These are phyloP conservation scores for Baorangia bicolor DNA, from an alignment of 768 basidiomycete species.

Conservation along the genomic window DNA sequence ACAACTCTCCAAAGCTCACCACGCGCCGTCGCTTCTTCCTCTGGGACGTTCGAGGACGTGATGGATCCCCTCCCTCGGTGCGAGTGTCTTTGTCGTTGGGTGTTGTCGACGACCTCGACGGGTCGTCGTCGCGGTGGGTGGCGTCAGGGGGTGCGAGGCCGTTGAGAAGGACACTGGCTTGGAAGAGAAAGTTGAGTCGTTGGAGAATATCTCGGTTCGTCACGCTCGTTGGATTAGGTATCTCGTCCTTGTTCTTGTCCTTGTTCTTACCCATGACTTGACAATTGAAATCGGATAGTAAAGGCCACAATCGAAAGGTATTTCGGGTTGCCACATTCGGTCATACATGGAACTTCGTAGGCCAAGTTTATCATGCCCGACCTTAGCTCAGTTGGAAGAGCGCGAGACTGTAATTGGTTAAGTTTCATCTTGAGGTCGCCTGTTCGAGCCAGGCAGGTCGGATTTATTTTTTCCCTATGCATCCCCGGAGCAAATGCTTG, in stretches of 20 bases:
- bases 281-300: background rate
- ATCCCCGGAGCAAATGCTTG: too few species aligned
- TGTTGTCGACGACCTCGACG: background rate
- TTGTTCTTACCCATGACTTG: conserved; percentile 68
- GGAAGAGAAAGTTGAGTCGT: conserved; percentile 82
- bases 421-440: conserved; percentile 42
- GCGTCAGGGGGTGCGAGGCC: conserved; percentile 28
- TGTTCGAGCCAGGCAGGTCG: conserved; percentile 45
- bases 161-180: conserved; percentile 67
- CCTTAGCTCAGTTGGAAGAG: conserved; percentile 49
- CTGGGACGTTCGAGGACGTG: background rate
- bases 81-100: background rate
- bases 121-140: background rate
- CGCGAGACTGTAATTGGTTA: conserved; percentile 44
- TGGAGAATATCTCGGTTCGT: conserved; percentile 76
- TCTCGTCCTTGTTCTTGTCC: conserved; percentile 54
- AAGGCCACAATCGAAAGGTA: background rate
- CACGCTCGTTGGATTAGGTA: conserved; percentile 56
- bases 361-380: conserved; percentile 5
- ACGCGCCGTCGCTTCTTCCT: conserved; percentile 28
- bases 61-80: background rate
- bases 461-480: conserved; percentile 20
- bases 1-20: conserved; percentile 48
- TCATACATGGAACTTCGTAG: too few species aligned
- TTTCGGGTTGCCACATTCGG: background rate